phyloP scores from a whole-genome alignment of 169 alveolate species.

The Babesia ovata region DNA sequence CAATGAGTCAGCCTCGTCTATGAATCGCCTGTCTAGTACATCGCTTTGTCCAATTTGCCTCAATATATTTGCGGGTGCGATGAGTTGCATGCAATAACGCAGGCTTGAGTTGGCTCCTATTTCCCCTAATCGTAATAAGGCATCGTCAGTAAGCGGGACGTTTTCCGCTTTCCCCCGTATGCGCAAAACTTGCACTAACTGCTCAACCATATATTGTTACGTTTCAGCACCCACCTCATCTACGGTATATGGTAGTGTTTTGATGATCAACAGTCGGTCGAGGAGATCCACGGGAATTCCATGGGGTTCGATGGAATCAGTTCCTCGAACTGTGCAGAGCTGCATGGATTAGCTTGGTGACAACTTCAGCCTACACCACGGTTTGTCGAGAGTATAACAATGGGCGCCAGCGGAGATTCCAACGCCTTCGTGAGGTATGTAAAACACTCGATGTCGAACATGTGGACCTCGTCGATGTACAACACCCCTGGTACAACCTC shows the following conservation, averaged over 20 bases:
- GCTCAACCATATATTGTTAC: constrained; percentile 8
- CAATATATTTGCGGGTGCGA: constrained; percentile 96
- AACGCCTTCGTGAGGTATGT: constrained; percentile 97
- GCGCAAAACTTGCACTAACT: constrained; percentile 89
- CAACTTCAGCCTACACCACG: constrained; percentile 87
- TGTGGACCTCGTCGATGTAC: constrained; percentile 99
- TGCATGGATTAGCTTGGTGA: not conserved
- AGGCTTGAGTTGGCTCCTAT: constrained; percentile 96
- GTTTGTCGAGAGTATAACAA: constrained; percentile 98
- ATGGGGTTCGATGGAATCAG: constrained; percentile 97
- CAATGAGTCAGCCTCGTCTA: constrained; percentile 92
- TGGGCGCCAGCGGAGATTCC: constrained; percentile 97
- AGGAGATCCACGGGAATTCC: constrained; percentile 99
- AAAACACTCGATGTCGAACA: constrained; percentile 99
- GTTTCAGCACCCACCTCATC: constrained; percentile 78
- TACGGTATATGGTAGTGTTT: constrained; percentile 95
- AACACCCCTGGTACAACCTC: constrained; percentile 99
- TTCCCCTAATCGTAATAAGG: constrained; percentile 93
- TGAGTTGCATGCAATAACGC: constrained; percentile 92
- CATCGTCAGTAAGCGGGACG: constrained; percentile 93
- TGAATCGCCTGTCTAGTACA: constrained; percentile 86
- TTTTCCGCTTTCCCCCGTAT: constrained; percentile 96
- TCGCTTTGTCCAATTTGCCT: constrained; percentile 92
- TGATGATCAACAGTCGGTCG: constrained; percentile 96
- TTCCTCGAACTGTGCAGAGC: constrained; percentile 94